These are phyloP conservation scores for Cadophora malorum DNA, from an alignment of 2,329 filamentous ascomycete species.

Conservation along the genomic window DNA sequence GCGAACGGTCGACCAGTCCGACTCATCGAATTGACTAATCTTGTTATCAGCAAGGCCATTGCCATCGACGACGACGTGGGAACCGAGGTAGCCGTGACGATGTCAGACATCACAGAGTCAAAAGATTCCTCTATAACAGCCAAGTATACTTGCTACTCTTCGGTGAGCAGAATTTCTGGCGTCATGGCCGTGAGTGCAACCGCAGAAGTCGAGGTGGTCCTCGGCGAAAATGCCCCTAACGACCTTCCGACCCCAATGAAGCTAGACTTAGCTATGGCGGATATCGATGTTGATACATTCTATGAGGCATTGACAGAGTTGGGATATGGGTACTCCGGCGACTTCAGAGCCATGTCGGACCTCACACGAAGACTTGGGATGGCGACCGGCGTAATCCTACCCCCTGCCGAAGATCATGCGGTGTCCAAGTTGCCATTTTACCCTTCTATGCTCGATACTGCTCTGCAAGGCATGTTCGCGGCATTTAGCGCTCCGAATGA, in stretches of 20 bases:
- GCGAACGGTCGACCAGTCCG: neutral
- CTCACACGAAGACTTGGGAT: constrained; percentile 22
- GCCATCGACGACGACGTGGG: neutral
- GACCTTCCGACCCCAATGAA: neutral
- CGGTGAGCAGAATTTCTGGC: neutral
- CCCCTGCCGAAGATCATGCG: neutral
- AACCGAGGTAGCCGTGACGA: neutral
- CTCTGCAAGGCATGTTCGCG: constrained; percentile 58
- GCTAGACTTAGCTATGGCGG: neutral
- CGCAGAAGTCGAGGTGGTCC: neutral
- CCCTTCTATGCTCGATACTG: constrained; percentile 60
- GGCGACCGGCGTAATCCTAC: constrained; percentile 16
- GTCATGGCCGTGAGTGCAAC: neutral
- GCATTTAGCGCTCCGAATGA: constrained; percentile 36
- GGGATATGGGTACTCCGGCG: constrained; percentile 33
- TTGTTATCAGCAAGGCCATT: neutral
- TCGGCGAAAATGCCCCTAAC: neutral
- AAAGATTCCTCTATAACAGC: neutral
- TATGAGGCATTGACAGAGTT: constrained; percentile 29
- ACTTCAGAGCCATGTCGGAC: constrained; percentile 27
- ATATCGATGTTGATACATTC: constrained; percentile 31
- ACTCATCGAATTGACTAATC: neutral
- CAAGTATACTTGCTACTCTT: neutral
- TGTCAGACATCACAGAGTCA: neutral
- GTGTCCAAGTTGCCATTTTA: constrained; percentile 50